phyloP scores from a whole-genome alignment of 1,284 basidiomycete genomes.

The Cutaneotrichosporon cavernicola region DNA sequence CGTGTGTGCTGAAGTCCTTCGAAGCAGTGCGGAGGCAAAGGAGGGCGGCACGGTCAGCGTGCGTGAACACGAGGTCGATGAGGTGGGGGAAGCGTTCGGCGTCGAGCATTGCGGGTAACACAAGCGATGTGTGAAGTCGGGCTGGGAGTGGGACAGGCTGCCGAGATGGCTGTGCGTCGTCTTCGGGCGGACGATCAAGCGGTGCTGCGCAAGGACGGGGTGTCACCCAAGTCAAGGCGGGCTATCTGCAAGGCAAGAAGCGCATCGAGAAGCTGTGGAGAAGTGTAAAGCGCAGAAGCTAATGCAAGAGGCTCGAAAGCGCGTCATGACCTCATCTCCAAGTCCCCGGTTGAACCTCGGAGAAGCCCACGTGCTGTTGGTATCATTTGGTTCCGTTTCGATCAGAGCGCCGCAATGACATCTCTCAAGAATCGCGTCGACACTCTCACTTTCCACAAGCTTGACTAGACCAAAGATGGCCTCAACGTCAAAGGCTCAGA shows the following conservation, averaged over 20 bases:
- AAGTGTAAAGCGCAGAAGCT: background rate
- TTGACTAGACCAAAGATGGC: constrained; percentile 15
- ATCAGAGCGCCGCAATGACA: constrained; percentile 1
- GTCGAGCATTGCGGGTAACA: constrained; percentile 7
- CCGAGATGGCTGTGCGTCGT: background rate
- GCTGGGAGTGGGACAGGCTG: background rate
- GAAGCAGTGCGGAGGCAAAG: constrained; percentile 12
- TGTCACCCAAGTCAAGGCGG: too few species aligned
- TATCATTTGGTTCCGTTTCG: background rate
- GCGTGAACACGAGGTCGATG: constrained; percentile 11
- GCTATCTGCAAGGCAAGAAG: too few species aligned
- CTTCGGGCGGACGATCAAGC: too few species aligned
- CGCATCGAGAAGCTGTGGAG: too few species aligned
- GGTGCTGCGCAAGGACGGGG: too few species aligned
- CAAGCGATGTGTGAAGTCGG: background rate
- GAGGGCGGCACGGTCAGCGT: constrained; percentile 2
- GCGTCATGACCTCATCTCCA: background rate
- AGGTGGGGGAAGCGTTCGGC: constrained; percentile 16
- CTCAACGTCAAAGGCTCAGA: constrained; percentile 32
- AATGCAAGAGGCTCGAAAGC: background rate
- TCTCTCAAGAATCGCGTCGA: background rate
- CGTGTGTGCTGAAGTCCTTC: background rate
- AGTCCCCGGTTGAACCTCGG: background rate
- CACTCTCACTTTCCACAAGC: background rate
- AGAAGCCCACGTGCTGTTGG: background rate